Percentiles rank a stretch among this genome's conserved stretches.
Conservation (phyloP, 176 grass and related monocot genomes). For the Paspalum vaginatum region DNA sequence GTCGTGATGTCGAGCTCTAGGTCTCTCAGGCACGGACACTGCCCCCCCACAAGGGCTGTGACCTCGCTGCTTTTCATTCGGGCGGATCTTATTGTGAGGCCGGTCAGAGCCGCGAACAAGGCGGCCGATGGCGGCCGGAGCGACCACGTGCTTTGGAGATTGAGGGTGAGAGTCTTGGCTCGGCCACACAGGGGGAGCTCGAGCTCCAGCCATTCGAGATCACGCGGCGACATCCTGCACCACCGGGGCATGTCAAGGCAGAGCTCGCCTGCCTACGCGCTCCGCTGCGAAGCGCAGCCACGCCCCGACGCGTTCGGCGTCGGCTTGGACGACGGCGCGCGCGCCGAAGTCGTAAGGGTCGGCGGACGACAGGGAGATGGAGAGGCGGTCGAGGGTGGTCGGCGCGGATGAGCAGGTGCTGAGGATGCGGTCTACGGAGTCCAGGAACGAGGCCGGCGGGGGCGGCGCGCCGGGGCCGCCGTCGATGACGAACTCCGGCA, state of each 20-base stretch:
- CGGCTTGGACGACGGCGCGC: background rate
- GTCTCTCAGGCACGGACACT: background rate
- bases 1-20: background rate
- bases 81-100: background rate
- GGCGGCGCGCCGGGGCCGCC: too few relatives aligned
- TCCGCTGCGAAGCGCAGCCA: background rate
- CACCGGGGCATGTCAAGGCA: too few relatives aligned
- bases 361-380: accelerated
- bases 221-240: too few relatives aligned
- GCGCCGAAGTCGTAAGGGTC: too few relatives aligned
- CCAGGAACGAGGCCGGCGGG: background rate
- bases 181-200: background rate
- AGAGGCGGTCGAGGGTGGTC: background rate
- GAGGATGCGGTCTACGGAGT: background rate
- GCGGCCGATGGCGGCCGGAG: background rate
- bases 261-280: too few relatives aligned
- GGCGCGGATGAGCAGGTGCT: background rate
- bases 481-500: too few relatives aligned
- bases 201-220: too few relatives aligned
- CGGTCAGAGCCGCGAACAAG: background rate
- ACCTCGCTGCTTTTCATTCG: background rate
- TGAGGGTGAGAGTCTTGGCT: background rate
- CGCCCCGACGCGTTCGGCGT: background rate
- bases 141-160: background rate
- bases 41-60: background rate